Percentiles rank a stretch among this genome's conserved stretches.
Evolutionary conservation across 202 grass and related monocot genomes (phyloP).

Genomic region (Musa balbisiana): DNA sequence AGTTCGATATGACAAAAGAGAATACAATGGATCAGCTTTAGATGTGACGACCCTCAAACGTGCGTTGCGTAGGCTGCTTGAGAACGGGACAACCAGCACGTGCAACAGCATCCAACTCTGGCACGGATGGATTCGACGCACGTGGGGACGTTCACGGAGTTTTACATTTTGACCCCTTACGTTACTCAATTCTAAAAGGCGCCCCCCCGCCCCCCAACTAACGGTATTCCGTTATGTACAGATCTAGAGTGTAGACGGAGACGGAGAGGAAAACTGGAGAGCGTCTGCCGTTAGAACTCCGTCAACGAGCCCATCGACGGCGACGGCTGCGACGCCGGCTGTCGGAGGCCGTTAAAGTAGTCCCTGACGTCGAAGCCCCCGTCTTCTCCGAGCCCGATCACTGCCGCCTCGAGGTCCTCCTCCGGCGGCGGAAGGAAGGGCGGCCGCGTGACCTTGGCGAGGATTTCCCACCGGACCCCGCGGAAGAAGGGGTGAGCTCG

Average conservation of each 20-base stretch:
- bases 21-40: too few species aligned
- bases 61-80: background rate
- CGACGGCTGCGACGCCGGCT: background rate
- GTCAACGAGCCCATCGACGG: slow-evolving; percentile 1
- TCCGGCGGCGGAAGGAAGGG: slow-evolving; percentile 55
- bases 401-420: slow-evolving; percentile 32
- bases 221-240: background rate
- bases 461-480: slow-evolving; percentile 72
- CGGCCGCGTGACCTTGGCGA: slow-evolving; percentile 51
- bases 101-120: background rate
- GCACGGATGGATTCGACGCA: background rate
- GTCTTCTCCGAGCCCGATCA: background rate
- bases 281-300: background rate
- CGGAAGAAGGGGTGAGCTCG: slow-evolving; percentile 69
- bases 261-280: background rate
- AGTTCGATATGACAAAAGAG: too few species aligned
- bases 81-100: background rate
- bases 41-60: background rate
- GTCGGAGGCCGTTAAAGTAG: slow-evolving; percentile 9
- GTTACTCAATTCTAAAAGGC: background rate
- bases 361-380: background rate
- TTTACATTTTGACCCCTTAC: background rate
- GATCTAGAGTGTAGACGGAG: background rate
- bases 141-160: background rate
- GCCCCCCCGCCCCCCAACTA: too few species aligned